phyloP scores from a whole-genome alignment of 805 yeast genomes.

The Saccharomycopsis sp. region DNA sequence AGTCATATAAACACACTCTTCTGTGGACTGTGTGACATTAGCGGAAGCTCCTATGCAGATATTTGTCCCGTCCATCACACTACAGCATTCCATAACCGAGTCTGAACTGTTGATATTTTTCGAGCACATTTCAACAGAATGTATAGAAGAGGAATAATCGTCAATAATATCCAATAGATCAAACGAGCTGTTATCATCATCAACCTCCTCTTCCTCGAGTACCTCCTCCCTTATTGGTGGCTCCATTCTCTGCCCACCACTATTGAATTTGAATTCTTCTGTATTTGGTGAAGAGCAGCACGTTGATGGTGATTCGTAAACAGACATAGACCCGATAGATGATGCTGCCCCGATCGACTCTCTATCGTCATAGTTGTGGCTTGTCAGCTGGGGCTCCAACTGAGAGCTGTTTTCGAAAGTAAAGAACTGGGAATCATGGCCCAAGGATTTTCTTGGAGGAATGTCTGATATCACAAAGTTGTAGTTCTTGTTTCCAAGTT shows the following conservation, averaged over 20 bases:
- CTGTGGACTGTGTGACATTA: neutral
- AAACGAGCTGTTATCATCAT: neutral
- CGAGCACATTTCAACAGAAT: neutral
- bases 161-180: neutral
- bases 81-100: neutral
- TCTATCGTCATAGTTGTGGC: neutral
- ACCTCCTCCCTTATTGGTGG: neutral
- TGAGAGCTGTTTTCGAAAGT: neutral
- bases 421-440: neutral
- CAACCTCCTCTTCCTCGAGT: neutral
- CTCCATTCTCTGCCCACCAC: neutral
- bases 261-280: neutral
- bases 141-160: neutral
- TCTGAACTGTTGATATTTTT: neutral
- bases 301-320: neutral
- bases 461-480: neutral
- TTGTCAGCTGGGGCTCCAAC: neutral
- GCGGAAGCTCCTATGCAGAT: neutral
- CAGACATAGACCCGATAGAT: neutral
- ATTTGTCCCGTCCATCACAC: neutral
- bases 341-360: neutral
- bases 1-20: neutral
- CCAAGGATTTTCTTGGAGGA: neutral
- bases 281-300: slow-evolving; percentile 1
- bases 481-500: neutral